Evolutionary conservation across 176 grass and related monocot genomes (phyloP).

Genomic region (sorghum (Sorghum bicolor)): DNA sequence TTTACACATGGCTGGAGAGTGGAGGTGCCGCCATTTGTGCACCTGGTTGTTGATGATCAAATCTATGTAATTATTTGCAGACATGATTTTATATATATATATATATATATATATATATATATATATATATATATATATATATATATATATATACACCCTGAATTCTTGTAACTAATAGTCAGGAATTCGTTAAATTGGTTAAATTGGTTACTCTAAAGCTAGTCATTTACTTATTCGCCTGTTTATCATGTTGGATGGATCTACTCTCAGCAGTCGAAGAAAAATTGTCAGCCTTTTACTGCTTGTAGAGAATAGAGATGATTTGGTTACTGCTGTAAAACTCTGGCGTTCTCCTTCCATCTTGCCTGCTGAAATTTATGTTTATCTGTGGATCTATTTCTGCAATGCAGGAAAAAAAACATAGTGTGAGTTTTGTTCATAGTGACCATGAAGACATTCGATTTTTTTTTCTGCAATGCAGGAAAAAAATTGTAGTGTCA

Average conservation of each 20-base stretch:
- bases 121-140: conserved; percentile 20
- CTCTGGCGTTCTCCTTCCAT: not conserved
- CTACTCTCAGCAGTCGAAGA: not conserved
- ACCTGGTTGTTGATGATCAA: not conserved
- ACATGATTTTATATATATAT: conserved; percentile 9
- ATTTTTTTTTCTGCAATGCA: not conserved
- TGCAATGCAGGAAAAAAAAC: not conserved
- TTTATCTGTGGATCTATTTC: not conserved
- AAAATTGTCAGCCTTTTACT: not conserved
- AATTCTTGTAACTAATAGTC: conserved; percentile 20
- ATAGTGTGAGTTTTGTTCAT: too few relatives aligned
- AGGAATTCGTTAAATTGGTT: not conserved
- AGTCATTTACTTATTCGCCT: not conserved
- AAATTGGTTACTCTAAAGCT: not conserved
- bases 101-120: conserved; percentile 20
- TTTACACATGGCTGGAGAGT: conserved; percentile 5
- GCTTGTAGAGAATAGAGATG: not conserved
- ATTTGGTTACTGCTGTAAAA: not conserved
- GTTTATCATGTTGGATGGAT: not conserved
- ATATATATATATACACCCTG: conserved; percentile 7
- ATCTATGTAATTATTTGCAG: conserved; percentile 14
- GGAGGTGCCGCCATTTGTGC: conserved; percentile 15
- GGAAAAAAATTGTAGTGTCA: too few relatives aligned
- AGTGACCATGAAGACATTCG: too few relatives aligned
- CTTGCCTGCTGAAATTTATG: not conserved